Percentiles rank a stretch among this genome's conserved stretches.
These are phyloP conservation scores for Eruca vesicaria DNA, from an alignment of 441 rosid genomes.

Conservation along the genomic window DNA sequence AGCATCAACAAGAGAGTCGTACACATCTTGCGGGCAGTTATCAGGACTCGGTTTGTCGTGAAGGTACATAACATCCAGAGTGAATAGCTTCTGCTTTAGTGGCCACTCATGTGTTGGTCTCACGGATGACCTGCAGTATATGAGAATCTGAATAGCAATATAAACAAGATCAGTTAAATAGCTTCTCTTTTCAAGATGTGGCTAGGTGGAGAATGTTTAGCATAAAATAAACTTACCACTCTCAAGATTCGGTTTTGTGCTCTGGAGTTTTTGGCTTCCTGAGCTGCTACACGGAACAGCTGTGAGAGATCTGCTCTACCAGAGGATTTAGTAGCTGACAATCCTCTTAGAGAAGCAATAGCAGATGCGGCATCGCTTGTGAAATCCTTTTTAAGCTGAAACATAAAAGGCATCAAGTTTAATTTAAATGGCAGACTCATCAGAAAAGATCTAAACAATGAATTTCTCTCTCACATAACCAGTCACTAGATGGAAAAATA, in stretches of 20 bases:
- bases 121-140: slow-evolving; percentile 86
- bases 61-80: slow-evolving; percentile 88
- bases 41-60: slow-evolving; percentile 90
- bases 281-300: slow-evolving; percentile 77
- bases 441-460: not conserved
- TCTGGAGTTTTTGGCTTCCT: slow-evolving; percentile 74
- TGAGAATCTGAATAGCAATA: slow-evolving; percentile 50
- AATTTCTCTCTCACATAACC: not conserved
- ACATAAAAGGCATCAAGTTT: not conserved
- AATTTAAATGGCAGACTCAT: not conserved
- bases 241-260: slow-evolving; percentile 70
- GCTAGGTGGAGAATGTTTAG: not conserved
- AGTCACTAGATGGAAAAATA: not conserved
- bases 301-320: slow-evolving; percentile 83
- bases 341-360: slow-evolving; percentile 55
- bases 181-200: not conserved
- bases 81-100: slow-evolving; percentile 73
- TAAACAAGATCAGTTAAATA: not conserved
- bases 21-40: slow-evolving; percentile 88
- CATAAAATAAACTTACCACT: slow-evolving; percentile 54
- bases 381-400: slow-evolving; percentile 80
- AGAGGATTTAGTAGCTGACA: slow-evolving; percentile 58
- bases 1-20: slow-evolving; percentile 71
- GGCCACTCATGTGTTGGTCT: slow-evolving; percentile 80
- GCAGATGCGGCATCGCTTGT: slow-evolving; percentile 73